Evolutionary conservation across 2,329 filamentous ascomycete genomes (phyloP), one percentile per base, ranked within the genome.

Genomic region (Waltergamsia citrina): DNA sequence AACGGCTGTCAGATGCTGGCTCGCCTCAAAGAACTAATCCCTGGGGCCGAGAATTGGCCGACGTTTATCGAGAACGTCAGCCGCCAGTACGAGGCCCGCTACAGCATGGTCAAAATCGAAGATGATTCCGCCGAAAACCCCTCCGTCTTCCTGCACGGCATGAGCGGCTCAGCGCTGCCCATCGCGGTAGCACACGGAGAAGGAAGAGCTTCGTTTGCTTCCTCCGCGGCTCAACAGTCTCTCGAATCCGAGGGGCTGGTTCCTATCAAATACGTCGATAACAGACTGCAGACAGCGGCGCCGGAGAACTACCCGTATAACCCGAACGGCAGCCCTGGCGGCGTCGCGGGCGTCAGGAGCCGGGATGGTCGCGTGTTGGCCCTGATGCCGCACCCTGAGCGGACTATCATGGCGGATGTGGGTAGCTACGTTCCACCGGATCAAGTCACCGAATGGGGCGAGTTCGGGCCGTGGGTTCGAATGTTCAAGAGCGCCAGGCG

Each of bases 1-100:
- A 98, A 98, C 55, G 92, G 92, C 33, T 96, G 92, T 54, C 92
- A 98, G 59, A 94, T 96, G 76, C 67, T 96, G 26, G 83, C 82
- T 6, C 78, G 86, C 33, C 56, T 61, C 59, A 85, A 85, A 51
- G 77, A 81, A 39, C 66, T 94, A 34, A 93, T 95, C 42, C 88
- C 87, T 1, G 88, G 87, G n/a, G 77, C 87, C 1, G 65, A 74
- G 43, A 62, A 73, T 48, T 95, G 88, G 87, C 88, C 87, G 3
- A 82, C 74, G 17, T 95, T 95, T 57, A 81, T 90, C 38, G 71
- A 82, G 39, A 96, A 96, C 57, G 63, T 71, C 33, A 85, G 78
- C 51, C 80, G 90, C 55, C 88, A 94, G 60, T 95, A 94, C 59
- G 88, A 95, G 63, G 88, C 74, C 5, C 80, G 88, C 40, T 81